These are phyloP conservation scores for Zygoascus biomembranicola DNA, from an alignment of 805 yeast species.

Conservation along the genomic window DNA sequence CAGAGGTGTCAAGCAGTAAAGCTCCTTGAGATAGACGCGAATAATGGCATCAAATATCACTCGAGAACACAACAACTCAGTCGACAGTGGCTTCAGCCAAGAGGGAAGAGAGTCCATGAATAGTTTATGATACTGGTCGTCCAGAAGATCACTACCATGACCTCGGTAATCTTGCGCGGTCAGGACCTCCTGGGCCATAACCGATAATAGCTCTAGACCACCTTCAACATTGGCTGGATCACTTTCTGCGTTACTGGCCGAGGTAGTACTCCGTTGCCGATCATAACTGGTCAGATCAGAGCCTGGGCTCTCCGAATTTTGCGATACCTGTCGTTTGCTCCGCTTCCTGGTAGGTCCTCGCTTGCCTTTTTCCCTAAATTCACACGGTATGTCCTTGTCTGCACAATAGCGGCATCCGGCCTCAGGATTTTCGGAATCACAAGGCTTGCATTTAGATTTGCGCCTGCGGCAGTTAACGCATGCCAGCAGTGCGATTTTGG, in stretches of 20 bases:
- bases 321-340: not conserved
- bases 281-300: not conserved
- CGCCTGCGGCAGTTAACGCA: not conserved
- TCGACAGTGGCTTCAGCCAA: not conserved
- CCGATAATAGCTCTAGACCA: not conserved
- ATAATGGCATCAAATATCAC: conserved; percentile 1
- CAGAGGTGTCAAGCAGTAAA: conserved; percentile 8
- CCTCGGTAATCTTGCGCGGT: not conserved
- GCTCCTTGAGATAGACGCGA: not conserved
- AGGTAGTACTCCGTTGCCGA: not conserved
- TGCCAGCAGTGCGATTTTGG: not conserved
- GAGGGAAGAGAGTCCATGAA: not conserved
- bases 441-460: not conserved
- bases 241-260: not conserved
- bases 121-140: not conserved
- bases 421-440: not conserved
- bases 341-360: not conserved
- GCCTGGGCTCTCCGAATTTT: too few species aligned
- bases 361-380: not conserved
- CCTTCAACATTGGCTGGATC: not conserved
- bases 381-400: not conserved
- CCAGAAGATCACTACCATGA: not conserved
- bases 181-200: not conserved
- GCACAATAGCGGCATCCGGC: not conserved
- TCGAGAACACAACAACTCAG: conserved; percentile 1